Evolutionary conservation across 805 yeast species (phyloP), one percentile per base, ranked within the genome.

Genomic region (Myxozyma monticola): DNA sequence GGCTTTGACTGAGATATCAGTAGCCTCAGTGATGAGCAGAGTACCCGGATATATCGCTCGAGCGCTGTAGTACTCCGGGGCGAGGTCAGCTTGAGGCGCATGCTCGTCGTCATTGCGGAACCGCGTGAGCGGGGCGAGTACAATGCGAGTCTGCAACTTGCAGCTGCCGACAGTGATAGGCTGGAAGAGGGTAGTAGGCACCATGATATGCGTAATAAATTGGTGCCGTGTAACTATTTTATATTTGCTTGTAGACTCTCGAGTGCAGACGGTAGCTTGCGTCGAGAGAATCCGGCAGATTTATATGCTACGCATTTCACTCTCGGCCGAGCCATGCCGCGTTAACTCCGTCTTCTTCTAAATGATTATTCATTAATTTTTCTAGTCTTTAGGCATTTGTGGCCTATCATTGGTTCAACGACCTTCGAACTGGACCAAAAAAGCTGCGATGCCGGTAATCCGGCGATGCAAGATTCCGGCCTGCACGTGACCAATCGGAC

Each of bases 11-110:
- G 78, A 66, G 10, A 73, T 71, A 58, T 71, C 72, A 1, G 84
- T 75, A 14, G 80, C 88, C 64, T 84, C 88, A 7, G 83, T 66
- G 57, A 80, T 75, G 31, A 82, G 54, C 54, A 84, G 65, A 14
- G 85, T 75, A 17, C 88, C 88, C 15, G 77, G 76, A 49, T 67
- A 65, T 14, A 29, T 9, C 39, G 86, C 73, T 57, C 86, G 71
- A 56, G 79, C 78, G 22, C 61, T 69, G 60, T 84, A 84, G 65
- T 83, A 80, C 51, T 75, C 68, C 17, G 66, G 62, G 54, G 73
- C 68, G 50, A 77, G 69, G 34, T 76, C 79, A 2, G 75, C 36
- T 77, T 30, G 18, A 14, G 48, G 56, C 14, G 34, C 17, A 20
- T 41, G 40, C 24, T 52, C 56, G 34, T 52, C 55, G 14, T 45